Conservation (phyloP, 352 stramenopile species). For the Pythium plurisporium region DNA sequence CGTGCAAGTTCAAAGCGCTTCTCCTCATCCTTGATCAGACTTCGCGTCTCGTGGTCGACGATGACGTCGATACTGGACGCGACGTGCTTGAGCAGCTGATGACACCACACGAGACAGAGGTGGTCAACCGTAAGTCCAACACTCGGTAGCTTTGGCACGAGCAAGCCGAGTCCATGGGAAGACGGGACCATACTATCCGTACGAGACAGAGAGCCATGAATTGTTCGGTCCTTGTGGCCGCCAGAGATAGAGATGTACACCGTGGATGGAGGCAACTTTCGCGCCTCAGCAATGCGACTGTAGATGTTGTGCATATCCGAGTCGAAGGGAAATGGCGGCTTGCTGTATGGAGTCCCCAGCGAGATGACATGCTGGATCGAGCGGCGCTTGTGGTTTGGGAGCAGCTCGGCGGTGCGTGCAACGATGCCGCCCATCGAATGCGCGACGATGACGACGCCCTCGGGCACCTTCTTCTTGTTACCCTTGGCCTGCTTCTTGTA, state of each 20-base stretch:
- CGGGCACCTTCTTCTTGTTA: constrained; percentile 21
- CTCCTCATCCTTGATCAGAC: constrained; percentile 36
- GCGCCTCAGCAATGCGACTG: constrained; percentile 12
- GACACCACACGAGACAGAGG: constrained; percentile 81
- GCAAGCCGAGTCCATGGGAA: constrained; percentile 33
- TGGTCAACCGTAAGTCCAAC: constrained; percentile 73
- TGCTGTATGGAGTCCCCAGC: constrained; percentile 58
- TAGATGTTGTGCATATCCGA: constrained; percentile 62
- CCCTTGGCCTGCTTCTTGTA: constrained; percentile 59
- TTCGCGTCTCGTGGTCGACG: constrained; percentile 42
- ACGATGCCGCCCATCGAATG: constrained; percentile 87
- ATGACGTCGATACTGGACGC: constrained; percentile 57
- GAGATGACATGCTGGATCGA: constrained; percentile 79
- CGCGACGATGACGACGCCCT: constrained; percentile 70
- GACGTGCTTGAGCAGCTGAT: constrained; percentile 68
- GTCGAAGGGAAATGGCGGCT: constrained; percentile 62
- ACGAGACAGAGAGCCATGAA: constrained; percentile 49
- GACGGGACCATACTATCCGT: constrained; percentile 31
- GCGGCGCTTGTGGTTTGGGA: constrained; percentile 69
- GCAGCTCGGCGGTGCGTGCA: constrained; percentile 45
- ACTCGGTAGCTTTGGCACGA: constrained; percentile 58
- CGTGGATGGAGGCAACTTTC: constrained; percentile 2
- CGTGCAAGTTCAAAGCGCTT: constrained; percentile 42
- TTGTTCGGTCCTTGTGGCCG: constrained; percentile 73
- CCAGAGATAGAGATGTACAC: constrained; percentile 76